Base-by-base conservation (phyloP, 305 asterid genomes). In the Andrographis paniculata region DNA sequence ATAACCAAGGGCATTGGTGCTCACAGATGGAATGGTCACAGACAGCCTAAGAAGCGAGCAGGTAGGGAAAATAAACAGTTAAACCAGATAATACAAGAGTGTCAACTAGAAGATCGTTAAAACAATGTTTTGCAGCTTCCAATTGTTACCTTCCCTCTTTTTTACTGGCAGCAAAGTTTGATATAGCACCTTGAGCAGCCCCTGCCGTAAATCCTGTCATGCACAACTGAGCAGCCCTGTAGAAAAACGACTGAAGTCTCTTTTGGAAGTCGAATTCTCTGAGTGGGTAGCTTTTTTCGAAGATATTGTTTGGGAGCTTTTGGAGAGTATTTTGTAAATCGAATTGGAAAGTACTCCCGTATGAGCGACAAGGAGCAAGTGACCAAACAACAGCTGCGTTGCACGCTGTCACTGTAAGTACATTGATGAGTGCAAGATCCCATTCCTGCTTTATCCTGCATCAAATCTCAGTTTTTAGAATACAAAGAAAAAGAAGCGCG, bases 401-500 rank as follows among this genome's bases (percentile, higher is more conserved):
- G 78, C 99, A 92, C 58, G 94, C 93, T 17, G 87, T 65, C 52
- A 75, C 92, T 17, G 99, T 92, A 40, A 92, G 83, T 54, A 87
- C 93, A 20, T 92, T 87, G 50, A 87, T 72, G 48, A 92, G 95
- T 42, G 97, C 99, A 69, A 92, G 97, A 73, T 92, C 94, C 99
- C 99, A 92, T 61, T 92, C 99, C 74, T 87, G 86, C 70, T 76
- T 92, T 63, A 92, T 72, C 81, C 99, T 92, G 78, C 63, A 70
- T 30, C 30, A 50, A 44, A 36, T 44, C 3, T 31, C 1, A 31
- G 1, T 58, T 42, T 39, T 40, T 59, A 22, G 47, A 58, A 61
- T 56, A 44, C 53, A 33, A 22, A 35, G 8, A 46, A 46, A 48
- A 47, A 22, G 31, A 37, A 56, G 39, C 39, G 48, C 16, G 28